These are phyloP conservation scores for Cryptococcus maquisensis DNA, from an alignment of 1,284 basidiomycete genomes.

Conservation along the genomic window DNA sequence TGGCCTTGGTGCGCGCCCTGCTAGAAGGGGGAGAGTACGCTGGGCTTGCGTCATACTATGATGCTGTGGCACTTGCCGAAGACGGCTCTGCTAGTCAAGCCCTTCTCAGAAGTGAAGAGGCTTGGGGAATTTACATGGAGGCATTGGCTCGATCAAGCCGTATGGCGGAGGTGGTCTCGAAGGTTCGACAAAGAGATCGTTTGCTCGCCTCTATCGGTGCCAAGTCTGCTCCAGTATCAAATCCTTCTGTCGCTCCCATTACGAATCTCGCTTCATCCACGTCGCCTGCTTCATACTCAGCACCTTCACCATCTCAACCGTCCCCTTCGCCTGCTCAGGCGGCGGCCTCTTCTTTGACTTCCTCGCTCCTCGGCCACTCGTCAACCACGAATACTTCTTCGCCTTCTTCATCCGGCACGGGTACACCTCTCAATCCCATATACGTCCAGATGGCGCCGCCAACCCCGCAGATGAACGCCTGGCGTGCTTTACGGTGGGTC, in stretches of 20 bases:
- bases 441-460: slow-evolving; percentile 44
- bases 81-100: slow-evolving; percentile 18
- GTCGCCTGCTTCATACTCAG: slow-evolving; percentile 15
- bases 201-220: slow-evolving; percentile 3
- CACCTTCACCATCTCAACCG: slow-evolving; percentile 1
- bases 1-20: slow-evolving; percentile 35
- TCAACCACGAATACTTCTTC: not conserved
- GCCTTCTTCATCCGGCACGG: slow-evolving; percentile 14
- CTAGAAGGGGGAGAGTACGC: slow-evolving; percentile 30
- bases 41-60: slow-evolving; percentile 38
- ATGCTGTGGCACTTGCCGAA: slow-evolving; percentile 27
- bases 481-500: slow-evolving; percentile 34
- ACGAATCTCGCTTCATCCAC: slow-evolving; percentile 3
- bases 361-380: slow-evolving; percentile 2
- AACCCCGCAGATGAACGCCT: slow-evolving; percentile 28
- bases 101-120: slow-evolving; percentile 32
- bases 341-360: not conserved
- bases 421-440: slow-evolving; percentile 41
- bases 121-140: slow-evolving; percentile 33
- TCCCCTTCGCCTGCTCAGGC: slow-evolving; percentile 4
- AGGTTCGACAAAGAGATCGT: slow-evolving; percentile 32
- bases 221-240: not conserved
- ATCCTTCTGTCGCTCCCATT: slow-evolving; percentile 1
- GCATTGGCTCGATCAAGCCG: slow-evolving; percentile 29
- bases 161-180: slow-evolving; percentile 26